Evolutionary conservation across 345 rosid genomes (phyloP), one percentile per base, ranked within the genome.

Genomic region (Aquilaria sinensis): DNA sequence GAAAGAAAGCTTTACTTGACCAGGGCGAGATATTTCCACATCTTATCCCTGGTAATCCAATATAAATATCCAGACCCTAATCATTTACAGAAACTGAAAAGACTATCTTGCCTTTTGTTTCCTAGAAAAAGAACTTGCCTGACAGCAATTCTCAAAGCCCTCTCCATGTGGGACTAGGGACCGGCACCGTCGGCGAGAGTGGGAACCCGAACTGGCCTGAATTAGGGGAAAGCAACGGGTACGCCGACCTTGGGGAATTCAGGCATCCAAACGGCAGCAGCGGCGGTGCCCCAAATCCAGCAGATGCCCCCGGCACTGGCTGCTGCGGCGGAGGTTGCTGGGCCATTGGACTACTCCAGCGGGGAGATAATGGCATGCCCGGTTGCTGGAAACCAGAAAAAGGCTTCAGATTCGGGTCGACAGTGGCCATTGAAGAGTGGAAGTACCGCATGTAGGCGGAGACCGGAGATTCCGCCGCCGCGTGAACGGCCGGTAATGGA

Each of bases 361-460:
- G 78, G 13, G 96, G 89, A 45, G 91, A 85, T 13, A 75, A 80
- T 50, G 80, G 73, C 30, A 89, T 88, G 60, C 89, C 84, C 53
- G 87, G 66, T 5, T 89, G 87, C 30, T 82, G 75, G 73, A 88
- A 83, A 11, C 96, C 92, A 9, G 84, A 74, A 47, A 82, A 78
- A 30, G 74, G 83, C 61, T 77, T 81, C 14, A 71, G 63, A 65
- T 65, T 86, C 9, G 84, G 70, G 66, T 90, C 96, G 12, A 65
- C 48, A 3, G 63, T 8, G 10, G 84, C 55, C 58, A 72, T 65
- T 10, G 93, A 73, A 80, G 66, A 76, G 15, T 85, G 89, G 54
- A 90, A 83, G 61, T 68, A 83, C 2, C 97, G 87, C 96, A 90
- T 74, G 67, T 86, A 81, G 1, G 88, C 87, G 12, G 90, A 86